Conservation (phyloP, 169 alveolate species). For the Babesia ovis region DNA sequence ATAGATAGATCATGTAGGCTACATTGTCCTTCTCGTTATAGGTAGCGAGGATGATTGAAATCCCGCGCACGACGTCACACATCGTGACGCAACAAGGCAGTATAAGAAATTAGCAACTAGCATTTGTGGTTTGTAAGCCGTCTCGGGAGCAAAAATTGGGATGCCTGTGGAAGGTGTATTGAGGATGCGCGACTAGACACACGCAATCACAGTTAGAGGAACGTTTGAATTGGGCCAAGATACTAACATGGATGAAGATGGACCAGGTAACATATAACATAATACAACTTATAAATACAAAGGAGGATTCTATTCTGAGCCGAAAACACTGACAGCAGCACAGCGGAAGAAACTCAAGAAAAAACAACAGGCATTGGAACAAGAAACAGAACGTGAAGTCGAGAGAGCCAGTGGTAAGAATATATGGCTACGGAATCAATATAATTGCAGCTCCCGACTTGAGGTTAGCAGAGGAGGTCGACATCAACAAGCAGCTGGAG, state of each 20-base stretch:
- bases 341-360: constrained; percentile 63
- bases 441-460: constrained; percentile 14
- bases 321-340: constrained; percentile 36
- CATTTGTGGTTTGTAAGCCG: no score
- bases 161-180: no score
- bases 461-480: constrained; percentile 29
- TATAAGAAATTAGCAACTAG: no score
- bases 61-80: constrained; percentile 25
- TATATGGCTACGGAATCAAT: no score
- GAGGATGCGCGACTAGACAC: no score
- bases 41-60: constrained; percentile 90
- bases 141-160: no score
- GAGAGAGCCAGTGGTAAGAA: not conserved
- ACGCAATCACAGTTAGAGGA: no score
- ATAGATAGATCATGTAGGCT: constrained; percentile 86
- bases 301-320: constrained; percentile 30
- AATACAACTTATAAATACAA: not conserved
- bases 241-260: not conserved
- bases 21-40: constrained; percentile 94
- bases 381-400: constrained; percentile 20
- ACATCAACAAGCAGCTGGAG: not conserved
- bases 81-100: no score
- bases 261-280: not conserved
- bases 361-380: constrained; percentile 42
- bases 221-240: no score